Conservation (phyloP, 2,329 filamentous ascomycete genomes). For the Volutella citrinella region DNA sequence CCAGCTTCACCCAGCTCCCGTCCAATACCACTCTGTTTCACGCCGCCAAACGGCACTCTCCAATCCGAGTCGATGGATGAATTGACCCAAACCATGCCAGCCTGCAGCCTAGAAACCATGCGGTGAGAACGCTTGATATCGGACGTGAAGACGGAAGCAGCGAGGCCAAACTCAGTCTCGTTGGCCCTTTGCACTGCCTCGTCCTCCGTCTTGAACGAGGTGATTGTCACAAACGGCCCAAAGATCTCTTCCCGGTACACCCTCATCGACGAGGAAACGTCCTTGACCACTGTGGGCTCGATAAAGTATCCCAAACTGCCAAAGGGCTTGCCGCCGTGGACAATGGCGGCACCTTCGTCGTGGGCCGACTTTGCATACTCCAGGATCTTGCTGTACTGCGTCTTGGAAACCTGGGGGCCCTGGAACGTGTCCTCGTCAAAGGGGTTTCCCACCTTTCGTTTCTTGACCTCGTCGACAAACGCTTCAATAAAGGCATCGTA, state of each 20-base stretch:
- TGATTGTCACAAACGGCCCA: too few relatives aligned
- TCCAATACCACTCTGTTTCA: slow-evolving; percentile 48
- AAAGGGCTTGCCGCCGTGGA: slow-evolving; percentile 52
- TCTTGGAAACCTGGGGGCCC: slow-evolving; percentile 70
- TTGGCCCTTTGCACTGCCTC: too few relatives aligned
- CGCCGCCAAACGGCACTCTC: slow-evolving; percentile 43
- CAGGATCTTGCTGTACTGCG: slow-evolving; percentile 68
- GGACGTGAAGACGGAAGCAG: slow-evolving; percentile 59
- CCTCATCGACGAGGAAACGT: slow-evolving; percentile 39
- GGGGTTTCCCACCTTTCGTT: slow-evolving; percentile 65
- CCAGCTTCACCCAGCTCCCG: slow-evolving; percentile 44
- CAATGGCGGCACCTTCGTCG: slow-evolving; percentile 65
- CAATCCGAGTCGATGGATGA: slow-evolving; percentile 43
- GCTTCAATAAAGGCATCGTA: slow-evolving; percentile 61
- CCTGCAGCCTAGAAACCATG: slow-evolving; percentile 54
- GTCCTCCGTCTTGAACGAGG: too few relatives aligned
- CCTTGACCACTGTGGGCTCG: slow-evolving; percentile 43
- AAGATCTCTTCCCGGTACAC: slow-evolving; percentile 48
- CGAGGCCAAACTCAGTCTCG: slow-evolving; percentile 59
- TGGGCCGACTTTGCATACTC: slow-evolving; percentile 69
- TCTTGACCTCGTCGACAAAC: slow-evolving; percentile 59
- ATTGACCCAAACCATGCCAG: slow-evolving; percentile 57
- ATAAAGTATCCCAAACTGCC: slow-evolving; percentile 44
- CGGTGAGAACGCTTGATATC: slow-evolving; percentile 50
- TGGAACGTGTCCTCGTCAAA: slow-evolving; percentile 69